These are phyloP conservation scores for Thelephora ganbajun DNA, from an alignment of 768 basidiomycete species.

Conservation along the genomic window DNA sequence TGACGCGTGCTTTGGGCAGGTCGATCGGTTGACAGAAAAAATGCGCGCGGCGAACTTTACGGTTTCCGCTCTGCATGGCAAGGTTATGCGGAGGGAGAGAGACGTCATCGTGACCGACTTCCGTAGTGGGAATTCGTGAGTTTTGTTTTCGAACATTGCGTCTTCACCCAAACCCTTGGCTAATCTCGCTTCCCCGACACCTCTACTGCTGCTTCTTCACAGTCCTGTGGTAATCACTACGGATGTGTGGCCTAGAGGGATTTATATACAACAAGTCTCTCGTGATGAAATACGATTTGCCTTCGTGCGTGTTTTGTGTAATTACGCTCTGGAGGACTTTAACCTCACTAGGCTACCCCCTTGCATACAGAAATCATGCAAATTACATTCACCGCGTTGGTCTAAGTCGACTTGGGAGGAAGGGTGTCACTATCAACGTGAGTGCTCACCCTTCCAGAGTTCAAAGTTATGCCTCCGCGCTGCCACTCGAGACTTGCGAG, in stretches of 20 bases:
- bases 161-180: slow-evolving; percentile 1
- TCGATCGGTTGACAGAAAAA: slow-evolving; percentile 98
- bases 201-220: slow-evolving; percentile 1
- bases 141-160: slow-evolving; percentile 7
- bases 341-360: not conserved
- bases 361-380: slow-evolving; percentile 64
- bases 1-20: slow-evolving; percentile 27
- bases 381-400: slow-evolving; percentile 99
- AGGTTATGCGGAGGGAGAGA: slow-evolving; percentile 91
- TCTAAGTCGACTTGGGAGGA: slow-evolving; percentile 96
- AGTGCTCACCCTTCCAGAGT: slow-evolving; percentile 13
- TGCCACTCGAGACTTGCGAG: too few species aligned
- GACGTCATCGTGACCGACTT: slow-evolving; percentile 97
- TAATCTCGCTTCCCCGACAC: not conserved
- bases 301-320: slow-evolving; percentile 45
- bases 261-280: slow-evolving; percentile 99
- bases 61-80: slow-evolving; percentile 90
- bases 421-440: slow-evolving; percentile 99
- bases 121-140: slow-evolving; percentile 82
- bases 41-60: slow-evolving; percentile 98
- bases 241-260: slow-evolving; percentile 95
- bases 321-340: not conserved
- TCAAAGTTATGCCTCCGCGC: not conserved
- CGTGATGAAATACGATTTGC: slow-evolving; percentile 95
- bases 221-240: slow-evolving; percentile 93